Evolutionary conservation across 495 filamentous ascomycete species (phyloP).

Genomic region (Talaromyces proteolyticus): DNA sequence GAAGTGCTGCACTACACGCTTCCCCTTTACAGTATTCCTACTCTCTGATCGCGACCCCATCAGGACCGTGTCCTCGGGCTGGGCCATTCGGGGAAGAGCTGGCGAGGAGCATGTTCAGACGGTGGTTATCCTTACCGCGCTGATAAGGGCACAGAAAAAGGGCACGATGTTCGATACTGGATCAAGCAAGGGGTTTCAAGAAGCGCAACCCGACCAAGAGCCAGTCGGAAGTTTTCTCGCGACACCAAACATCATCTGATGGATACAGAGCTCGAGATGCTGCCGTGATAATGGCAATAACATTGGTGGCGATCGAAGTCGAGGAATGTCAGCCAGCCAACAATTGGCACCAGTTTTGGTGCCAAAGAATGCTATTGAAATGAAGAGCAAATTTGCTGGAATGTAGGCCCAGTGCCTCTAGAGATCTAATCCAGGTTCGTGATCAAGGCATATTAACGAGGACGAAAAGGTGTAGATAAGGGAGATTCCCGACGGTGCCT

Average conservation of each 20-base stretch:
- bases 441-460: conserved; percentile 5
- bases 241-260: conserved; percentile 11
- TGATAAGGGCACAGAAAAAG: conserved; percentile 38
- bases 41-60: conserved; percentile 8
- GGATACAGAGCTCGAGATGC: background rate
- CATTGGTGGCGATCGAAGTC: conserved; percentile 6
- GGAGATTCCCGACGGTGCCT: background rate
- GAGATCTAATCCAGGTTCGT: conserved; percentile 6
- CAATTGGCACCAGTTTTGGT: conserved; percentile 15
- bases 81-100: conserved; percentile 16
- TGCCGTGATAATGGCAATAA: background rate
- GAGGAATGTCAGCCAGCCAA: conserved; percentile 31
- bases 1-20: conserved; percentile 1
- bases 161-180: conserved; percentile 20
- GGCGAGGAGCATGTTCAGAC: conserved; percentile 23
- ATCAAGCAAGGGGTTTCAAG: conserved; percentile 35
- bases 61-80: conserved; percentile 20
- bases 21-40: conserved; percentile 9
- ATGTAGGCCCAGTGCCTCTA: conserved; percentile 21
- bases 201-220: conserved; percentile 35
- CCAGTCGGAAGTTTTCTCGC: conserved; percentile 36
- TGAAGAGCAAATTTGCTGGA: conserved; percentile 18
- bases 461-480: conserved; percentile 1
- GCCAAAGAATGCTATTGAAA: conserved; percentile 22
- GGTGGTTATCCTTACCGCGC: conserved; percentile 28